Percentiles rank a stretch among this genome's conserved stretches.
Conservation (phyloP, 805 yeast genomes). For the Wickerhamiella lipophila region DNA sequence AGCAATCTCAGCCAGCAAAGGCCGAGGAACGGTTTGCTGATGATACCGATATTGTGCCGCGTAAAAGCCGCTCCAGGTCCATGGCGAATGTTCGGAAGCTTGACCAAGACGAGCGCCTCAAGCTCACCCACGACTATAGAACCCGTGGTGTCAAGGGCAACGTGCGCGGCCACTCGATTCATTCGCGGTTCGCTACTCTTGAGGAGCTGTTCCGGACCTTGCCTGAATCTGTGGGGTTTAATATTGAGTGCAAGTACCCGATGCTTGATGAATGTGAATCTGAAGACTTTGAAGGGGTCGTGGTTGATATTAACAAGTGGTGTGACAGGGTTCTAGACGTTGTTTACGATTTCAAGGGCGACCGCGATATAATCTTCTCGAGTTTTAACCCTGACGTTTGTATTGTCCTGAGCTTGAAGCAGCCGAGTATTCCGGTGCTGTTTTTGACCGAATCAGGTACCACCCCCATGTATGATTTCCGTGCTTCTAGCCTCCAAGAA, state of each 20-base stretch:
- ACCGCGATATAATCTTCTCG: slow-evolving; percentile 78
- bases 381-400: slow-evolving; percentile 94
- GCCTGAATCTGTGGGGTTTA: slow-evolving; percentile 79
- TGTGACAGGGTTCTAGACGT: slow-evolving; percentile 72
- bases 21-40: not conserved
- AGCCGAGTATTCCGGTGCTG: slow-evolving; percentile 83
- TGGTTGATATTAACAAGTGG: slow-evolving; percentile 72
- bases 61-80: slow-evolving; percentile 1
- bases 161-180: slow-evolving; percentile 74
- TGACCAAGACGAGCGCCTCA: slow-evolving; percentile 50
- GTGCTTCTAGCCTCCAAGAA: slow-evolving; percentile 79
- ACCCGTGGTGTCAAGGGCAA: slow-evolving; percentile 85
- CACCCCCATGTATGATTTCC: slow-evolving; percentile 68
- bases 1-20: slow-evolving; percentile 7
- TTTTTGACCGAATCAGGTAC: slow-evolving; percentile 87
- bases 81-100: slow-evolving; percentile 17
- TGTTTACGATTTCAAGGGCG: slow-evolving; percentile 65
- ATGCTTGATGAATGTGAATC: slow-evolving; percentile 85
- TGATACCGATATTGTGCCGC: slow-evolving; percentile 11
- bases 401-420: slow-evolving; percentile 71
- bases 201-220: slow-evolving; percentile 70
- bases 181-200: slow-evolving; percentile 81
- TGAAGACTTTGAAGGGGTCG: slow-evolving; percentile 78
- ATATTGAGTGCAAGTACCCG: slow-evolving; percentile 89
- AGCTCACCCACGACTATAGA: slow-evolving; percentile 78